These are phyloP conservation scores for Penicillium sp. DNA, from an alignment of 2,329 filamentous ascomycete genomes.

Conservation along the genomic window DNA sequence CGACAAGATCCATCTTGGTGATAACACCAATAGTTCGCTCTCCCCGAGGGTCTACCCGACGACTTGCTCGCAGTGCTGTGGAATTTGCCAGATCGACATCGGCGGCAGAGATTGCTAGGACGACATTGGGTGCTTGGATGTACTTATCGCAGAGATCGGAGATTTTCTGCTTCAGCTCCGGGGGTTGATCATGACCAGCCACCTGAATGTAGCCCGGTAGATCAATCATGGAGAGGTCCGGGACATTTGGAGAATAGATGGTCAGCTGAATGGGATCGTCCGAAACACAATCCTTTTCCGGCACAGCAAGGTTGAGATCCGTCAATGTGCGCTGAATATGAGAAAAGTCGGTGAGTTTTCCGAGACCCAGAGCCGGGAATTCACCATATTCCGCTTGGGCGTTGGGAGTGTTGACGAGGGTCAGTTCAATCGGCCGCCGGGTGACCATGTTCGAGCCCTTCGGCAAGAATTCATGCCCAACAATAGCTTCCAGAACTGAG, in stretches of 20 bases:
- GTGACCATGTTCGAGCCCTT: constrained; percentile 99
- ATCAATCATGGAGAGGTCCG: constrained; percentile 92
- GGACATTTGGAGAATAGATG: constrained; percentile 92
- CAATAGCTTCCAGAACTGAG: constrained; percentile 92
- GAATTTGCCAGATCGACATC: constrained; percentile 98
- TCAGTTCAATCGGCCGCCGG: constrained; percentile 89
- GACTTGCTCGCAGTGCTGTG: constrained; percentile 81
- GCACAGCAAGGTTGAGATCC: constrained; percentile 89
- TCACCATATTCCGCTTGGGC: constrained; percentile 88
- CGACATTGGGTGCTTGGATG: constrained; percentile 92
- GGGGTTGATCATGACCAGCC: constrained; percentile 82
- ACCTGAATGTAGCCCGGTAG: constrained; percentile 97
- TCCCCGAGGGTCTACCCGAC: constrained; percentile 87
- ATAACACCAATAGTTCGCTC: constrained; percentile 98
- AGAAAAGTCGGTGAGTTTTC: constrained; percentile 82
- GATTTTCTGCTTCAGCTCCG: constrained; percentile 92
- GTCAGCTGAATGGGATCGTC: constrained; percentile 95
- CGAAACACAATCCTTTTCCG: constrained; percentile 85
- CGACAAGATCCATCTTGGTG: constrained; percentile 98
- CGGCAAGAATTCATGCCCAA: constrained; percentile 94
- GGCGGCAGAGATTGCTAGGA: constrained; percentile 93
- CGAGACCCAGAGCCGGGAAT: constrained; percentile 85
- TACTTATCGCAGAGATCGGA: constrained; percentile 97
- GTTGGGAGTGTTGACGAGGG: constrained; percentile 89
- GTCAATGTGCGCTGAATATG: constrained; percentile 86